phyloP scores from a whole-genome alignment of 768 basidiomycete species.

The Sarcodon sp. region DNA sequence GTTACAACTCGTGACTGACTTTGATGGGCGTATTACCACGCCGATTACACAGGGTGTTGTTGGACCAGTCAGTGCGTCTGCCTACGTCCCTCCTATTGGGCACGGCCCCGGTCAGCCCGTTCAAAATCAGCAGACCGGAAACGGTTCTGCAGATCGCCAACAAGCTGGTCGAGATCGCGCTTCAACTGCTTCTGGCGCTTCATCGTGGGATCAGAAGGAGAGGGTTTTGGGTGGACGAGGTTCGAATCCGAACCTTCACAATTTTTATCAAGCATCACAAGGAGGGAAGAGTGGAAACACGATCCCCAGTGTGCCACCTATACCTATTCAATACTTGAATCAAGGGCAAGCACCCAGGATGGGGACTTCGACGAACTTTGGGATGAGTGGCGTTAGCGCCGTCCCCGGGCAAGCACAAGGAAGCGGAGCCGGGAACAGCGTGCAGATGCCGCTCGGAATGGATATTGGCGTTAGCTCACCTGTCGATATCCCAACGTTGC shows the following conservation, averaged over 20 bases:
- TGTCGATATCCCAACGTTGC: slow-evolving; percentile 76
- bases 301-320: slow-evolving; percentile 57
- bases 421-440: slow-evolving; percentile 18
- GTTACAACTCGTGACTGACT: slow-evolving; percentile 47
- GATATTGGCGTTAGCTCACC: slow-evolving; percentile 42
- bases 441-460: slow-evolving; percentile 5
- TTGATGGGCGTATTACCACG: slow-evolving; percentile 51
- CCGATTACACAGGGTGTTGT: slow-evolving; percentile 18
- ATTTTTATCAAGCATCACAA: slow-evolving; percentile 34
- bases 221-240: slow-evolving; percentile 38
- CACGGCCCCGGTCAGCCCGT: slow-evolving; percentile 18
- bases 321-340: slow-evolving; percentile 63
- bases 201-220: slow-evolving; percentile 58
- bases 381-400: background rate
- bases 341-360: slow-evolving; percentile 23
- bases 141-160: slow-evolving; percentile 17
- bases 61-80: slow-evolving; percentile 35
- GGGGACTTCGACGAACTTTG: slow-evolving; percentile 7
- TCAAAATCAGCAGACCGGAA: slow-evolving; percentile 17
- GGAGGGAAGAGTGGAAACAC: slow-evolving; percentile 14
- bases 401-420: slow-evolving; percentile 4
- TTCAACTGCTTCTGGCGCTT: slow-evolving; percentile 20
- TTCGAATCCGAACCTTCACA: slow-evolving; percentile 62
- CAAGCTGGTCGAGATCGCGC: slow-evolving; percentile 19
- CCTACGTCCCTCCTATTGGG: slow-evolving; percentile 29